Conservation (phyloP, 176 grass and related monocot genomes). For the Typha latifolia region DNA sequence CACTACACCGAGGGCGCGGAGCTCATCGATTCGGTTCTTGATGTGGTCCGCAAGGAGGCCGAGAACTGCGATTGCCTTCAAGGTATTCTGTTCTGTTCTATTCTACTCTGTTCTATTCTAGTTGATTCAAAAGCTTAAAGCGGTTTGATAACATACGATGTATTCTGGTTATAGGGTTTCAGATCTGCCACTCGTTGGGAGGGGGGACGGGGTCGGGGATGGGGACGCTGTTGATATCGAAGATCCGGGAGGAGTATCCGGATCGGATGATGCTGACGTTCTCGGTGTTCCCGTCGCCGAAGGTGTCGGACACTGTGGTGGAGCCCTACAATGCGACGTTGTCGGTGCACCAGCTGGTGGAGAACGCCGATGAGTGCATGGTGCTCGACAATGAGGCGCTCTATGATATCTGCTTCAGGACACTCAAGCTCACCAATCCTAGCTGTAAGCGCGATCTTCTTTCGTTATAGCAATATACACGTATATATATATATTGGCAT, state of each 20-base stretch:
- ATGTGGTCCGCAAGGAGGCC: neutral
- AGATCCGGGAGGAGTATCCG: slow-evolving; percentile 82
- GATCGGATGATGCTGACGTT: slow-evolving; percentile 86
- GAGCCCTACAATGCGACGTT: slow-evolving; percentile 79
- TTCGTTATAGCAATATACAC: neutral
- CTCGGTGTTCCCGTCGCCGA: slow-evolving; percentile 85
- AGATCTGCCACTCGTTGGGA: slow-evolving; percentile 72
- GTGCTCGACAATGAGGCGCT: slow-evolving; percentile 80
- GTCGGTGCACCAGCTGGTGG: slow-evolving; percentile 76
- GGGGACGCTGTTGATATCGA: slow-evolving; percentile 74
- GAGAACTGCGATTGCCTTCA: slow-evolving; percentile 2
- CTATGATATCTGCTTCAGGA: slow-evolving; percentile 79
- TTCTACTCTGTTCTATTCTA: neutral
- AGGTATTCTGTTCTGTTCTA: neutral
- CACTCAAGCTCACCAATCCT: slow-evolving; percentile 78
- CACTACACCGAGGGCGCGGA: slow-evolving; percentile 4
- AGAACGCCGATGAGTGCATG: slow-evolving; percentile 88
- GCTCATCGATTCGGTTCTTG: neutral
- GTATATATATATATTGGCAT: too few relatives aligned
- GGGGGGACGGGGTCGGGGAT: slow-evolving; percentile 71
- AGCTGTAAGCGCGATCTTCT: slow-evolving; percentile 30
- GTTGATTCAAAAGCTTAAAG: too few relatives aligned
- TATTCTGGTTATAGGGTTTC: slow-evolving; percentile 32
- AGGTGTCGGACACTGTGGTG: slow-evolving; percentile 76
- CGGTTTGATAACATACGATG: too few relatives aligned